A percentile compares a stretch with the other conserved stretches of the same genome.
phyloP scores from a whole-genome alignment of 1,284 basidiomycete species.

The Tilletia indica region DNA sequence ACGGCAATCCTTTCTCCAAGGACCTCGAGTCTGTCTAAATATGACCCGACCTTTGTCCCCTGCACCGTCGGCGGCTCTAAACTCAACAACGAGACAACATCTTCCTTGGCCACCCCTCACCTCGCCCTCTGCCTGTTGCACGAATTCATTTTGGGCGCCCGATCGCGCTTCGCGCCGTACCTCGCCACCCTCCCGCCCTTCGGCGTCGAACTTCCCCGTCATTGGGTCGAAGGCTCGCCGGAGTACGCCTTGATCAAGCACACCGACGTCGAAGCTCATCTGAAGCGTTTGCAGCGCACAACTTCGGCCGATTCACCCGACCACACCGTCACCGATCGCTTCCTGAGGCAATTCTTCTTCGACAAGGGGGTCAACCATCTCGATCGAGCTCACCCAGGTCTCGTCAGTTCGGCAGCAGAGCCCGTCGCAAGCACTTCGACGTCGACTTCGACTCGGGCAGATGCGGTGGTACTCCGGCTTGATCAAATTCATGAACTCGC shows the following conservation, averaged over 20 bases:
- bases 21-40: constrained; percentile 27
- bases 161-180: constrained; percentile 33
- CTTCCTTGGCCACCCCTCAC: constrained; percentile 20
- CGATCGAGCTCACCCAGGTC: constrained; percentile 24
- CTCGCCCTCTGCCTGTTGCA: constrained; percentile 43
- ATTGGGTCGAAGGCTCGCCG: background rate
- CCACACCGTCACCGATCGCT: background rate
- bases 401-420: constrained; percentile 19
- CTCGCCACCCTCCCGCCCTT: constrained; percentile 32
- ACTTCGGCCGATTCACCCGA: background rate
- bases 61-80: background rate
- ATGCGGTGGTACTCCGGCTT: background rate
- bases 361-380: constrained; percentile 30
- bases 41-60: constrained; percentile 18
- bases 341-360: constrained; percentile 24
- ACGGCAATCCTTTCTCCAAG: constrained; percentile 32
- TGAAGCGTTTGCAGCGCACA: constrained; percentile 18
- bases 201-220: constrained; percentile 28
- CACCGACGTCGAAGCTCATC: constrained; percentile 28
- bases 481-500: background rate
- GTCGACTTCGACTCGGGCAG: background rate
- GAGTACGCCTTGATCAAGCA: constrained; percentile 20
- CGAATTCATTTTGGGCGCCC: constrained; percentile 30
- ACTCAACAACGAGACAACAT: background rate
- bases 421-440: constrained; percentile 21